Percentiles rank a stretch among this genome's conserved stretches.
Evolutionary conservation across 2,329 filamentous ascomycete species (phyloP).

Genomic region (Trichoderma arundinaceum): DNA sequence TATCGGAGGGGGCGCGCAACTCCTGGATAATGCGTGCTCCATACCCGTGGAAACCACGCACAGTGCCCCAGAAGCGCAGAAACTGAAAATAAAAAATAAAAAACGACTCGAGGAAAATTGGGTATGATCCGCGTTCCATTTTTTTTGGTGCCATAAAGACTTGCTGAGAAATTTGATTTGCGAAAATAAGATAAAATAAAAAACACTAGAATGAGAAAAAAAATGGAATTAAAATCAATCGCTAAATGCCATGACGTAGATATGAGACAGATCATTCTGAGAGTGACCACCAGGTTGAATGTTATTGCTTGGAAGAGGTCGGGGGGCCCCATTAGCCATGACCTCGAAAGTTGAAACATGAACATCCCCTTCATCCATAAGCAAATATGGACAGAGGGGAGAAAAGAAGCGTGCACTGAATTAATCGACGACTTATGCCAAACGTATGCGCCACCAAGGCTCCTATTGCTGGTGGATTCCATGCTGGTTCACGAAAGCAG

Average conservation of each 20-base stretch:
- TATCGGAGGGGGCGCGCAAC: constrained; percentile 30
- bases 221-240: constrained; percentile 42
- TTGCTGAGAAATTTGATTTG: constrained; percentile 43
- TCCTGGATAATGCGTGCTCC: constrained; percentile 32
- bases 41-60: constrained; percentile 32
- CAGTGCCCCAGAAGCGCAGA: constrained; percentile 33
- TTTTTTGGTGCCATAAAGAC: constrained; percentile 50
- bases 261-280: constrained; percentile 45
- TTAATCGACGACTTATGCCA: constrained; percentile 24
- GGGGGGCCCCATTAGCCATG: constrained; percentile 24
- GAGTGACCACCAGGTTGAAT: constrained; percentile 35
- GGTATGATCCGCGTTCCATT: constrained; percentile 48
- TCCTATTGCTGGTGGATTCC: constrained; percentile 51
- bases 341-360: constrained; percentile 31
- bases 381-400: constrained; percentile 1
- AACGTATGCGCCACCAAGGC: constrained; percentile 25
- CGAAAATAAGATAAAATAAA: constrained; percentile 36
- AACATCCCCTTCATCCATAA: constrained; percentile 1
- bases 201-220: constrained; percentile 39
- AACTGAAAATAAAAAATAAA: constrained; percentile 36
- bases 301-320: constrained; percentile 25
- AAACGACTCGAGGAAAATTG: constrained; percentile 37
- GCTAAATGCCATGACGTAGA: constrained; percentile 56
- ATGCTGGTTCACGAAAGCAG: constrained; percentile 51
- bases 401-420: constrained; percentile 22